Conservation (phyloP, 352 stramenopile genomes). For the Phytophthora citricola region DNA sequence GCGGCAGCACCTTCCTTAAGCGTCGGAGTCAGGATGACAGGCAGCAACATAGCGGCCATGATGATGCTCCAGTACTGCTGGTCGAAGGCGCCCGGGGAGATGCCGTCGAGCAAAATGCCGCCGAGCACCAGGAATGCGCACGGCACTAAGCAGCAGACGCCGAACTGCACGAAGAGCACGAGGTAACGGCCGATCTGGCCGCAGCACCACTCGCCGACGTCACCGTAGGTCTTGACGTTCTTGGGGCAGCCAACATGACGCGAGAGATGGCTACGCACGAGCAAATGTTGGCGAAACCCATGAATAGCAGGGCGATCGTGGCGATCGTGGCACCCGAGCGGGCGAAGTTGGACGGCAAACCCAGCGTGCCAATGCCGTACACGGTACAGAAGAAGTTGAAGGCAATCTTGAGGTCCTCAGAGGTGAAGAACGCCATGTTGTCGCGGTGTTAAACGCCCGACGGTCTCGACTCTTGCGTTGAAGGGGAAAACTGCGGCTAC, state of each 20-base stretch:
- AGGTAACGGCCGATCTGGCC: slow-evolving; percentile 54
- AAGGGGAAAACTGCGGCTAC: slow-evolving; percentile 6
- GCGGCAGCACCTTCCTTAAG: slow-evolving; percentile 65
- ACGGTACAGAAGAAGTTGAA: slow-evolving; percentile 76
- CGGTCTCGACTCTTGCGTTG: slow-evolving; percentile 31
- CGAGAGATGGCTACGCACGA: slow-evolving; percentile 64
- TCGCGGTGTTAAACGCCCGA: slow-evolving; percentile 21
- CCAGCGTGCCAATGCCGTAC: slow-evolving; percentile 71
- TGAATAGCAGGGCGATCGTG: slow-evolving; percentile 58
- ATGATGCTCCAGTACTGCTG: slow-evolving; percentile 66
- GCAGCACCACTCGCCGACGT: slow-evolving; percentile 68
- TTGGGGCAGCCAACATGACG: slow-evolving; percentile 65
- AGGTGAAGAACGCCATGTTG: slow-evolving; percentile 61
- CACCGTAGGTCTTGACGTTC: slow-evolving; percentile 65
- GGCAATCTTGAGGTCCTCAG: slow-evolving; percentile 68
- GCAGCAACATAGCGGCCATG: slow-evolving; percentile 59
- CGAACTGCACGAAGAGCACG: slow-evolving; percentile 62
- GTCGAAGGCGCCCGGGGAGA: slow-evolving; percentile 58
- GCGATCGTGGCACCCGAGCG: slow-evolving; percentile 55
- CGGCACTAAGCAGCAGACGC: slow-evolving; percentile 61
- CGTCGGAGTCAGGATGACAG: slow-evolving; percentile 63
- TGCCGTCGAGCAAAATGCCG: slow-evolving; percentile 57
- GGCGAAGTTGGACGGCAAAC: slow-evolving; percentile 68
- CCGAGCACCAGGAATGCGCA: slow-evolving; percentile 69
- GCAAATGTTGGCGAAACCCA: slow-evolving; percentile 70